Evolutionary conservation across 768 basidiomycete species (phyloP).

Genomic region (Russula foetens): DNA sequence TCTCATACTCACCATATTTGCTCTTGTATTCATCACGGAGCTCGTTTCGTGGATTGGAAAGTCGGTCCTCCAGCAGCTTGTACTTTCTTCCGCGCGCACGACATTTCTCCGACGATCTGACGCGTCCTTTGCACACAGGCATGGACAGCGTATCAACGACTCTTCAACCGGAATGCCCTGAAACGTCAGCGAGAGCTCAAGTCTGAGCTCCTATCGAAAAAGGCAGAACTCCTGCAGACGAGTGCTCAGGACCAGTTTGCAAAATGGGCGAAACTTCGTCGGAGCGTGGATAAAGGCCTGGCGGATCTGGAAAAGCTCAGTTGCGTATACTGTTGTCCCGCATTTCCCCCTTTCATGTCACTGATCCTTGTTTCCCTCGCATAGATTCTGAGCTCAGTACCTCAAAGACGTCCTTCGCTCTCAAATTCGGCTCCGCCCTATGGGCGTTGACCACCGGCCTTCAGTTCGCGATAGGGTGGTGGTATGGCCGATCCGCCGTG

Average conservation of each 20-base stretch:
- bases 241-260: slow-evolving; percentile 97
- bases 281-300: slow-evolving; percentile 87
- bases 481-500: slow-evolving; percentile 83
- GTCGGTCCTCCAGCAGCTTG: slow-evolving; percentile 71
- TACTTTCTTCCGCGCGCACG: slow-evolving; percentile 29
- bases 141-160: slow-evolving; percentile 59
- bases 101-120: not conserved
- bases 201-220: slow-evolving; percentile 66
- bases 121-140: slow-evolving; percentile 36
- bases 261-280: slow-evolving; percentile 91
- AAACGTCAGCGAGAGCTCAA: slow-evolving; percentile 66
- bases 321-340: slow-evolving; percentile 35
- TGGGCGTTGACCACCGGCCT: slow-evolving; percentile 86
- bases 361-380: not conserved
- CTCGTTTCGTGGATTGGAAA: slow-evolving; percentile 86
- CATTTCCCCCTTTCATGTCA: not conserved
- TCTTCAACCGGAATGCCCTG: slow-evolving; percentile 51
- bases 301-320: slow-evolving; percentile 89
- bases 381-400: slow-evolving; percentile 70
- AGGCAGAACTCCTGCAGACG: slow-evolving; percentile 80
- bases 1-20: slow-evolving; percentile 74
- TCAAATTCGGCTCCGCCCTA: slow-evolving; percentile 63
- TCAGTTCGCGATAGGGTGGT: slow-evolving; percentile 83
- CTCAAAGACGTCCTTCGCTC: slow-evolving; percentile 67
- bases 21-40: slow-evolving; percentile 74